Base-by-base conservation (phyloP, 176 grass and related monocot species). In the Eleusine indica region DNA sequence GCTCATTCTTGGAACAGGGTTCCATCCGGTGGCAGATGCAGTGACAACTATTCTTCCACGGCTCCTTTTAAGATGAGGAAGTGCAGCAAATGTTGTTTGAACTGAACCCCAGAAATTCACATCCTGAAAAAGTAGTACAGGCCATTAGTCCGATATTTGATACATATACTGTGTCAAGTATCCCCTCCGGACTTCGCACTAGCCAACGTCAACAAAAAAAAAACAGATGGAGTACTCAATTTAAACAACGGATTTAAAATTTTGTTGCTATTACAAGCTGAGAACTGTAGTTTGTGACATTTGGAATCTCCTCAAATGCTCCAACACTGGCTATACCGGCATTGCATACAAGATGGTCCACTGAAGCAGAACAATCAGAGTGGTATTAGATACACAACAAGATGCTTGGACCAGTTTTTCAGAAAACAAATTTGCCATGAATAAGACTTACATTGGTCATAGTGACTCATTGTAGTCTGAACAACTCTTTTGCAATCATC, bases 51-150 rank as follows among this genome's bases (percentile, higher is more conserved):
- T 91, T 10, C 69, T 90, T 28, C 94, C 94, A 4, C 66, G 69
- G 61, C 40, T 93, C 18, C 80, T 84, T 62, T 91, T 91, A 3
- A 96, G 86, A 58, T 83, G 60, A 22, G 94, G 94, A 3, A 96
- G 87, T 0, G 94, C 88, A 30, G 76, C 87, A 19, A 71, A 93
- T 38, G 91, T 93, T 1, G 94, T 76, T 15, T 93, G 87, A 44
- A 96, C 84, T 2, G 88, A 82, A 3, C 94, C 94, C 94, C 91
- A 96, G 38, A 96, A 96, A 21, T 96, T 96, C 0, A 96, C 81
- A 60, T 96, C 91, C 94, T 93, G 80, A 18, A 79, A 54, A 10
- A 13, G 4, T 2, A 29, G 47, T 38, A 10, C 21, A 70, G 0
- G 35, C 13, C 32, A 14, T 66, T 46, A 73, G n/a, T 30, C 60